Conservation (phyloP, 768 basidiomycete genomes). For the Mycena capillaripes region DNA sequence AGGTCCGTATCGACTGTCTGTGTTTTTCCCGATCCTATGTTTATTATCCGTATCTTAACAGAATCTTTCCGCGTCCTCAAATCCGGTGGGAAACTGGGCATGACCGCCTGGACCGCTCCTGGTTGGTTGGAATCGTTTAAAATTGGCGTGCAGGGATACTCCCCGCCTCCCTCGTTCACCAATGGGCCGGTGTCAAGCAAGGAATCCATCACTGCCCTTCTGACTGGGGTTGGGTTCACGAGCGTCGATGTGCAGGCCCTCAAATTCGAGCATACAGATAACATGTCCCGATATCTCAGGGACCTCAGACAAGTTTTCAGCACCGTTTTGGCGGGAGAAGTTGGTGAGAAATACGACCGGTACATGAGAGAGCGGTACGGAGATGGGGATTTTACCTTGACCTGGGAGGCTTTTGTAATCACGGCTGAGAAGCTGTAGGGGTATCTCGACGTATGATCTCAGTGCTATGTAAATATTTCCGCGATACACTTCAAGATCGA, state of each 20-base stretch:
- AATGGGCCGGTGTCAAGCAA: background rate
- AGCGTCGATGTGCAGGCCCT: constrained; percentile 2
- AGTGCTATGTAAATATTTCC: no score
- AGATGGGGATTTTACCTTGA: no score
- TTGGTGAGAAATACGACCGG: background rate
- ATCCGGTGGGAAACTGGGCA: no score
- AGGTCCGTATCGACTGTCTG: background rate
- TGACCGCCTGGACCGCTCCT: constrained; percentile 11
- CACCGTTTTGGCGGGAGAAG: background rate
- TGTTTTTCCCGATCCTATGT: background rate
- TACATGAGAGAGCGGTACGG: no score
- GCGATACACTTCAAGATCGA: no score
- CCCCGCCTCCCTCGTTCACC: constrained; percentile 10
- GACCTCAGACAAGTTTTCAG: background rate
- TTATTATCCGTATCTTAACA: background rate
- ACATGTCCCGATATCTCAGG: background rate
- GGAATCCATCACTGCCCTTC: background rate
- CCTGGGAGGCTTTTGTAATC: no score
- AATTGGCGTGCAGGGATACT: background rate
- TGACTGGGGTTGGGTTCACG: constrained; percentile 12
- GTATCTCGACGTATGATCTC: no score
- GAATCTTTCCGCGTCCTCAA: no score
- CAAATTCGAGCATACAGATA: constrained; percentile 4
- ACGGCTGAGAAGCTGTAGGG: no score
- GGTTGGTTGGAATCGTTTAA: constrained; percentile 24